Conservation (phyloP, 257 asterid genomes). For the Asclepias syriaca region DNA sequence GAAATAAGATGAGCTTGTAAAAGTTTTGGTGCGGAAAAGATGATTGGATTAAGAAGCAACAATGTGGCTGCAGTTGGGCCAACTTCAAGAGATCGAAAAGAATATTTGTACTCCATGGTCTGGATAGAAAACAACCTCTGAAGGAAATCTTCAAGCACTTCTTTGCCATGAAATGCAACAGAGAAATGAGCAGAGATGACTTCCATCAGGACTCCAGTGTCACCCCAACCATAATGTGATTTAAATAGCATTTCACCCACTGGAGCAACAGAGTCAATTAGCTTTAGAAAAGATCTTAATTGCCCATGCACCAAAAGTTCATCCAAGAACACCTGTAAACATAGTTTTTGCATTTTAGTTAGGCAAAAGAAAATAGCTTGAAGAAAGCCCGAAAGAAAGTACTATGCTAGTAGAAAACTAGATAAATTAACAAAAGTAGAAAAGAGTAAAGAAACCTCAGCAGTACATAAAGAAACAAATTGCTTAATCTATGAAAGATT, state of each 20-base stretch:
- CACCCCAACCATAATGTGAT: conserved; percentile 33
- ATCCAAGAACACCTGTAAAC: conserved; percentile 62
- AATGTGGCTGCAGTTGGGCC: conserved; percentile 53
- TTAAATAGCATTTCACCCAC: conserved; percentile 25
- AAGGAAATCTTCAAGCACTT: conserved; percentile 43
- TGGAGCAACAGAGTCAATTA: conserved; percentile 40
- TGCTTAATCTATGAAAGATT: neutral
- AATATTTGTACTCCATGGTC: conserved; percentile 28
- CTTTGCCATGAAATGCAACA: conserved; percentile 51
- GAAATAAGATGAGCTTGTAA: conserved; percentile 60
- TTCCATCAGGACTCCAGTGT: conserved; percentile 52
- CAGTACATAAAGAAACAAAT: neutral
- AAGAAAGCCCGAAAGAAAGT: neutral
- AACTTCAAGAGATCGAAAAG: conserved; percentile 43
- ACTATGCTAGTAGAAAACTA: neutral
- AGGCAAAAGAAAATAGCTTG: conserved; percentile 3
- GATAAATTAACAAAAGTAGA: neutral
- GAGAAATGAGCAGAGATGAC: conserved; percentile 52
- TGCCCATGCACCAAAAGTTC: conserved; percentile 59
- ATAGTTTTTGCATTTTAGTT: conserved; percentile 17
- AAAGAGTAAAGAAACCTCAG: neutral
- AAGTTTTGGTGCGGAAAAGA: conserved; percentile 55
- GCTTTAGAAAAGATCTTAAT: conserved; percentile 37
- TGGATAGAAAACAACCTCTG: conserved; percentile 40
- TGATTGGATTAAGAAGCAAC: conserved; percentile 56